Percentiles rank a stretch among this genome's conserved stretches.
phyloP scores from a whole-genome alignment of 176 grass and related monocot species.

The Lolium perenne region DNA sequence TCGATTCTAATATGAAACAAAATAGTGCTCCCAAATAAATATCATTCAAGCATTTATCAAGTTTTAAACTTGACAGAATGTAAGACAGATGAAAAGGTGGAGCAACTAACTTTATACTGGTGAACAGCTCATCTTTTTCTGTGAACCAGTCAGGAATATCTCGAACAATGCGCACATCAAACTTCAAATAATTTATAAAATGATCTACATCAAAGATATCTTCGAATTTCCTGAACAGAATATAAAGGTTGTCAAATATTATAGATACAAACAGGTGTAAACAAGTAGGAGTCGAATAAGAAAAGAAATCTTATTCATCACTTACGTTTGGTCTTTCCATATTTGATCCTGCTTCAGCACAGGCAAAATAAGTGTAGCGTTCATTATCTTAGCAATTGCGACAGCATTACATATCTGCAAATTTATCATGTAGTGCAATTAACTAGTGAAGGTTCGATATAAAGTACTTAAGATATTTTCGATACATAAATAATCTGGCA shows the following conservation, averaged over 20 bases:
- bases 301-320: slow-evolving; percentile 22
- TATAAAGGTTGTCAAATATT: slow-evolving; percentile 34
- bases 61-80: background rate
- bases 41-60: slow-evolving; percentile 11
- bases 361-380: slow-evolving; percentile 89
- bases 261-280: background rate
- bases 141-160: slow-evolving; percentile 99
- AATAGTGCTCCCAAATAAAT: background rate
- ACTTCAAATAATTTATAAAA: slow-evolving; percentile 98
- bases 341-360: slow-evolving; percentile 99
- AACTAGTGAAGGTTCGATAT: background rate
- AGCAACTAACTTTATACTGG: slow-evolving; percentile 85
- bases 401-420: slow-evolving; percentile 95
- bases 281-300: background rate
- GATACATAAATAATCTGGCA: background rate
- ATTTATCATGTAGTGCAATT: slow-evolving; percentile 15
- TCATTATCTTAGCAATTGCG: slow-evolving; percentile 98
- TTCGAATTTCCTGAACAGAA: slow-evolving; percentile 89
- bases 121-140: slow-evolving; percentile 95
- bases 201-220: slow-evolving; percentile 98
- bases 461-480: background rate
- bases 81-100: slow-evolving; percentile 24
- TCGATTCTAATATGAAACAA: slow-evolving; percentile 18
- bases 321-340: slow-evolving; percentile 99
- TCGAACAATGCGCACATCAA: slow-evolving; percentile 83